Percentiles rank a stretch among this genome's conserved stretches.
Evolutionary conservation across 805 yeast species (phyloP).

Genomic region (Starmerella vitae): DNA sequence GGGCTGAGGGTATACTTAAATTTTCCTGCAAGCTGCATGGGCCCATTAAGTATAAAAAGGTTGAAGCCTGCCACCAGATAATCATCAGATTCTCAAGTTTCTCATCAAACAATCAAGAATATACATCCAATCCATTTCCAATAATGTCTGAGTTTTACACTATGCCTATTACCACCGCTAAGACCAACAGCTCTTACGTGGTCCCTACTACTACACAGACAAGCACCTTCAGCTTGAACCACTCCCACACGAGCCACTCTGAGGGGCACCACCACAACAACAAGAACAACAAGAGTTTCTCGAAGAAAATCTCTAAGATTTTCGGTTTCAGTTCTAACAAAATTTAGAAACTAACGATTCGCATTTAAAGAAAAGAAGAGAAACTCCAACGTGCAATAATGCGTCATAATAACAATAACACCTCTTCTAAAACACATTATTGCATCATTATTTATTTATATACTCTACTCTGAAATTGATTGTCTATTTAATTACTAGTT

Average conservation of each 20-base stretch:
- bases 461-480: background rate
- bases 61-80: background rate
- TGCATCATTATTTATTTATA: background rate
- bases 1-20: background rate
- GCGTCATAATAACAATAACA: background rate
- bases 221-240: slow-evolving; percentile 9
- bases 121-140: too few relatives aligned
- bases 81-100: background rate
- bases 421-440: background rate
- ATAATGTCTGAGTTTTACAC: slow-evolving; percentile 20
- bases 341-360: background rate
- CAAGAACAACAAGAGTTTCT: slow-evolving; percentile 1
- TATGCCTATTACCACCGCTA: slow-evolving; percentile 16
- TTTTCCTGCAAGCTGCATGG: background rate
- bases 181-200: slow-evolving; percentile 18
- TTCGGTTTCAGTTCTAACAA: slow-evolving; percentile 6
- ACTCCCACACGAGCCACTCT: background rate
- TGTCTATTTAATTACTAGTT: background rate
- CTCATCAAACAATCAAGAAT: background rate
- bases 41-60: background rate
- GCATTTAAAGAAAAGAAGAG: too few relatives aligned
- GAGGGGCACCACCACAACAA: background rate
- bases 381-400: background rate
- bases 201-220: slow-evolving; percentile 15
- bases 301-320: slow-evolving; percentile 5